These are phyloP conservation scores for Astraeus odoratus DNA, from an alignment of 768 basidiomycete genomes.

Conservation along the genomic window DNA sequence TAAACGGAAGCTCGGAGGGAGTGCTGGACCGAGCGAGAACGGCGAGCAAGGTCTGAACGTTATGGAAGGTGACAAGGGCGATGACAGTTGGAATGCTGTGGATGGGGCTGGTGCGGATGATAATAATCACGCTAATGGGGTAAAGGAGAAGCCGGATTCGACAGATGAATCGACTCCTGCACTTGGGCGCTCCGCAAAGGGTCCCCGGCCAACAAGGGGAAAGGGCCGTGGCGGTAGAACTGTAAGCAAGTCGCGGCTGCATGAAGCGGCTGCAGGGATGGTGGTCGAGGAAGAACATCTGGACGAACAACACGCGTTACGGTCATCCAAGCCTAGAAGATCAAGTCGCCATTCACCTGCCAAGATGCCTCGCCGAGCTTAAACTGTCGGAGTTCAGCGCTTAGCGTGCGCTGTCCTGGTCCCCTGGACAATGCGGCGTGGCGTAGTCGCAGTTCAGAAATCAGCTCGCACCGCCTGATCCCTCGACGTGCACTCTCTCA, in stretches of 20 bases:
- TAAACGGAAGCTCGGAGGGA: slow-evolving; percentile 33
- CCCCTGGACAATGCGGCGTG: slow-evolving; percentile 1
- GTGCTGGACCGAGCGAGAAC: slow-evolving; percentile 22
- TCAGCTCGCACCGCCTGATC: too few relatives aligned
- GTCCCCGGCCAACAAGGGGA: slow-evolving; percentile 8
- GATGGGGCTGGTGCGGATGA: neutral
- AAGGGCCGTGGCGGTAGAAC: slow-evolving; percentile 18
- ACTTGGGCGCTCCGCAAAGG: slow-evolving; percentile 7
- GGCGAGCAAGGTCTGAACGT: slow-evolving; percentile 7
- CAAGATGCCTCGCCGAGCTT: slow-evolving; percentile 21
- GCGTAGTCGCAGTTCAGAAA: too few relatives aligned
- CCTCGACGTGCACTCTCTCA: too few relatives aligned
- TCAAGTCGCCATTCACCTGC: slow-evolving; percentile 29
- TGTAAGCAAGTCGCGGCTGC: slow-evolving; percentile 15
- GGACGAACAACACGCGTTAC: slow-evolving; percentile 17
- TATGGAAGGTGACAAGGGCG: neutral
- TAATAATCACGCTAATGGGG: neutral
- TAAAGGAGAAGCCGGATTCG: neutral
- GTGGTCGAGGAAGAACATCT: slow-evolving; percentile 22
- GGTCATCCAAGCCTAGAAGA: slow-evolving; percentile 23
- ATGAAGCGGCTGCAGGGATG: slow-evolving; percentile 23
- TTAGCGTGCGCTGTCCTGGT: neutral
- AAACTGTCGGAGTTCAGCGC: neutral
- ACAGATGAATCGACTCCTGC: neutral
- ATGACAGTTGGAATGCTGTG: neutral